Evolutionary conservation across 805 yeast genomes (phyloP).

Genomic region (Candida tammaniensis): DNA sequence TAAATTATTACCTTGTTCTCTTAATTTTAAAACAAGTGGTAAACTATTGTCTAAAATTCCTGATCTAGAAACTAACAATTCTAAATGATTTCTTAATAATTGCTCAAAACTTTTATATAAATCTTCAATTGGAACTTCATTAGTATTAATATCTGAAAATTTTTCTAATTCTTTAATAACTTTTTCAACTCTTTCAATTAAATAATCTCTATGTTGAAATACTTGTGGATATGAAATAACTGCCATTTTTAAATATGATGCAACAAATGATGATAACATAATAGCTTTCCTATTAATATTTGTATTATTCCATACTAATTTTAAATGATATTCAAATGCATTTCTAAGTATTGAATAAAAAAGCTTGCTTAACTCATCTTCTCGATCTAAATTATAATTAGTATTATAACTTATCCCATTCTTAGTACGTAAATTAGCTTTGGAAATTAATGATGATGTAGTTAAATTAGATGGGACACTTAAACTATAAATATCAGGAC

Average conservation of each 20-base stretch:
- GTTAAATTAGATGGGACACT: slow-evolving; percentile 11
- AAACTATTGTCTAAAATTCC: too few species aligned
- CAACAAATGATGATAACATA: slow-evolving; percentile 11
- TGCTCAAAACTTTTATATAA: slow-evolving; percentile 12
- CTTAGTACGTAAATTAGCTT: slow-evolving; percentile 2
- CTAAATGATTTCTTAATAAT: slow-evolving; percentile 9
- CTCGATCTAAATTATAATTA: slow-evolving; percentile 10
- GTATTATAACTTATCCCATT: too few species aligned
- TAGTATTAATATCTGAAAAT: slow-evolving; percentile 1
- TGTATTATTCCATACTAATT: slow-evolving; percentile 1
- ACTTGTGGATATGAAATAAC: slow-evolving; percentile 6
- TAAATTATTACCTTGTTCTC: slow-evolving; percentile 41
- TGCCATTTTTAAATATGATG: slow-evolving; percentile 9
- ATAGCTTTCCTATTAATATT: not conserved
- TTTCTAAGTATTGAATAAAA: slow-evolving; percentile 18
- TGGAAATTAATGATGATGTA: slow-evolving; percentile 12
- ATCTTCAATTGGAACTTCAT: slow-evolving; percentile 7
- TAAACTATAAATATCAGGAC: slow-evolving; percentile 15
- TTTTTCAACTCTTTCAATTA: slow-evolving; percentile 11
- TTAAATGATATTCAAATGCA: slow-evolving; percentile 7
- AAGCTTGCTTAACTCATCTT: slow-evolving; percentile 15
- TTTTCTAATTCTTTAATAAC: slow-evolving; percentile 12
- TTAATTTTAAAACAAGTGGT: slow-evolving; percentile 14
- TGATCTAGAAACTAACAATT: slow-evolving; percentile 2
- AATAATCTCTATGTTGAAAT: slow-evolving; percentile 7